Base-by-base conservation (phyloP, 352 stramenopile species). In the Pythium dissotocum region DNA sequence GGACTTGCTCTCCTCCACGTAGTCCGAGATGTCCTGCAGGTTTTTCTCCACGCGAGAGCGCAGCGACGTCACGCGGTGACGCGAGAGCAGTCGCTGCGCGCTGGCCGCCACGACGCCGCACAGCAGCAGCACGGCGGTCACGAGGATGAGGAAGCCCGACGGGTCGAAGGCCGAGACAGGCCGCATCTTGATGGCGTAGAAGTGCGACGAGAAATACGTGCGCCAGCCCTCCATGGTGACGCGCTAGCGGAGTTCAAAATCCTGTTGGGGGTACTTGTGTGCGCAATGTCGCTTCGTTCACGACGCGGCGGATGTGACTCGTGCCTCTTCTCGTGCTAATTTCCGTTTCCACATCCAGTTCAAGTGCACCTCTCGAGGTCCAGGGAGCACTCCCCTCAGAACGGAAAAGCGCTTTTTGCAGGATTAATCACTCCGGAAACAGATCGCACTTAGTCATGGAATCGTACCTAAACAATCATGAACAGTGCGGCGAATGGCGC, bases 81-180 rank as follows among this genome's bases (percentile, higher is more conserved):
- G 72, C 54, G 75, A 80, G 38, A 87, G 59, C 18, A 90, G 70
- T 48, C 58, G 69, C 26, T 82, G 79, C 35, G 79, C 66, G 42
- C 76, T 82, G 35, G 81, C 80, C 9, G 83, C 68, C 26, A 90
- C 69, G 30, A 88, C 76, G 55, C 87, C 87, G 57, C 93, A 67
- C 66, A 90, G 64, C 57, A 95, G 75, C 63, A 92, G 78, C 63
- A 85, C 69, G 62, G 72, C 78, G 30, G 85, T 83, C 58, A 91
- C 71, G 72, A 95, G 67, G 73, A 95, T 89, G 72, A 95, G 78
- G 71, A 93, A 94, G 61, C 87, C 87, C n/a, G 87, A 91, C 53
- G 87, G 87, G 58, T 95, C 87, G 62, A 95, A 94, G 24, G 82
- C 78, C 67, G 87, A 94, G 59, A 92, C 87, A 33, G 87, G 87